These are phyloP conservation scores for Pseudogymnoascus verrucosus DNA, from an alignment of 2,329 filamentous ascomycete genomes.

Conservation along the genomic window DNA sequence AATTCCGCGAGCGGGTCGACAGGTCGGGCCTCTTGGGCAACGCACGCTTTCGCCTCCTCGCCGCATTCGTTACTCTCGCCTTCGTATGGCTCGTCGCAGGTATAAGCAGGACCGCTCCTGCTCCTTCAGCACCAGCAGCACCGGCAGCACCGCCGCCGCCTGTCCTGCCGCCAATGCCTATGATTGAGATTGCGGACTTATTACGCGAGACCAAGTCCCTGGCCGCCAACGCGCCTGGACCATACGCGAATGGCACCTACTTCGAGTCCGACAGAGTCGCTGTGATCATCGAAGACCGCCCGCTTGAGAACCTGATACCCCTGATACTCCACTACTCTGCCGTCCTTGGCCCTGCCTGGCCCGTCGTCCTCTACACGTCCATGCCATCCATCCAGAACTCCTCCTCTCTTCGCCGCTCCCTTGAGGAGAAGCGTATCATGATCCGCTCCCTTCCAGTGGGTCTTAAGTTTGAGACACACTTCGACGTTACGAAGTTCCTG, in stretches of 20 bases:
- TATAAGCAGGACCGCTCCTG: not conserved
- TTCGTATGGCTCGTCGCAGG: not conserved
- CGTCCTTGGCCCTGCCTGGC: constrained; percentile 34
- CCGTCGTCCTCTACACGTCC: constrained; percentile 34
- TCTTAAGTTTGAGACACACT: constrained; percentile 26
- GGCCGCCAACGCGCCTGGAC: not conserved
- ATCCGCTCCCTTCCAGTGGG: constrained; percentile 29
- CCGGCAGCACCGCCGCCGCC: not conserved
- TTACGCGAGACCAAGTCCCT: not conserved
- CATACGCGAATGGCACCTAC: not conserved
- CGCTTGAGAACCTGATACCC: constrained; percentile 25
- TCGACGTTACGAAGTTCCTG: constrained; percentile 30
- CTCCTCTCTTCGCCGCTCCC: constrained; percentile 27
- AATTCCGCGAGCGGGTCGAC: not conserved
- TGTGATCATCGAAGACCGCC: constrained; percentile 28
- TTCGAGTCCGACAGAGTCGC: constrained; percentile 22
- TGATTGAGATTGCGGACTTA: not conserved
- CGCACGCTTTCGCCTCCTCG: constrained; percentile 1
- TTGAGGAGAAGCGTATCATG: constrained; percentile 25
- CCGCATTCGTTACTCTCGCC: not conserved
- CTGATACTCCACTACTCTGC: constrained; percentile 29
- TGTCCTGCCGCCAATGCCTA: constrained; percentile 2
- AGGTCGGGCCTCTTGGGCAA: not conserved
- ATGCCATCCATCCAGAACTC: constrained; percentile 18
- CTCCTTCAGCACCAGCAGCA: not conserved